phyloP scores from a whole-genome alignment of 1,284 basidiomycete genomes.

The Schizophyllum commune region DNA sequence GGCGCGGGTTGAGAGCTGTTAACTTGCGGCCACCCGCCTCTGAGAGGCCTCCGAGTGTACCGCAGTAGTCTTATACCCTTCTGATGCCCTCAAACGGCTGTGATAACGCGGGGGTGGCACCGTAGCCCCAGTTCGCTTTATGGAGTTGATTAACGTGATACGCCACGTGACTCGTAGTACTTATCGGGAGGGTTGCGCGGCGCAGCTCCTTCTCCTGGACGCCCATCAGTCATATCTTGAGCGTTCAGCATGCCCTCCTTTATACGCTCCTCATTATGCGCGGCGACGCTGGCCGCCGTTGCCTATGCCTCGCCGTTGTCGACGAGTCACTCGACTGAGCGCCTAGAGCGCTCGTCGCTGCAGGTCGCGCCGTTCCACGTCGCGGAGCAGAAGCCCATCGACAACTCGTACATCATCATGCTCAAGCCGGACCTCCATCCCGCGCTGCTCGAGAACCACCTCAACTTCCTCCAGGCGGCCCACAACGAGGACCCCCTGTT shows the following conservation, averaged over 20 bases:
- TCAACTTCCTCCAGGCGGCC: slow-evolving; percentile 59
- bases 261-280: not conserved
- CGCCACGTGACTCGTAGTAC: not conserved
- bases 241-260: not conserved
- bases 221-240: not conserved
- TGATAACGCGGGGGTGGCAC: too few relatives aligned
- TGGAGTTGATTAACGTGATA: not conserved
- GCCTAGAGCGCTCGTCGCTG: not conserved
- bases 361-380: not conserved
- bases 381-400: slow-evolving; percentile 35
- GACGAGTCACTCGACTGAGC: not conserved
- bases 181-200: not conserved
- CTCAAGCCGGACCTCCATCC: slow-evolving; percentile 65
- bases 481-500: slow-evolving; percentile 46
- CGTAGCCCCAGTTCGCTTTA: not conserved
- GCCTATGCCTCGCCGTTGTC: not conserved
- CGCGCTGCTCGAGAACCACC: slow-evolving; percentile 59
- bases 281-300: not conserved
- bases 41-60: too few relatives aligned
- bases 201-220: not conserved
- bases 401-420: slow-evolving; percentile 88
- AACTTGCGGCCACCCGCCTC: too few relatives aligned
- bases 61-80: too few relatives aligned
- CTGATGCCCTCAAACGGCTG: too few relatives aligned
- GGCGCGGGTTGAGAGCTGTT: too few relatives aligned